Conservation (phyloP, 192 early-diverging fungal species). For the Oehlia diaphana region DNA sequence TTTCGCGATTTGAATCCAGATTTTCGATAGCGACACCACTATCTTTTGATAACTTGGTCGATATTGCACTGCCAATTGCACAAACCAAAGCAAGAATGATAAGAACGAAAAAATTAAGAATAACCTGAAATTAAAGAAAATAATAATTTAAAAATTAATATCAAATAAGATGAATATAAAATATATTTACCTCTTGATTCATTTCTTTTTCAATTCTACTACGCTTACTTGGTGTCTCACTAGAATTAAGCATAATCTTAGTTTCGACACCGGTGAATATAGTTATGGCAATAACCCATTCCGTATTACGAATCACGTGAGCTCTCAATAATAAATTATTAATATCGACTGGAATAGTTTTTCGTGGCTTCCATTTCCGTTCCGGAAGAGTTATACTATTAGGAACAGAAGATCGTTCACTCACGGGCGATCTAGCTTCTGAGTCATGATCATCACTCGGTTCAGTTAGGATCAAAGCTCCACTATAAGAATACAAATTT, state of each 20-base stretch:
- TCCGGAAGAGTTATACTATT: not conserved
- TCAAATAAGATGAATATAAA: not conserved
- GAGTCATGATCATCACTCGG: not conserved
- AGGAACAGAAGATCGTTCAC: not conserved
- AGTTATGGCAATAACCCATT: slow-evolving; percentile 83
- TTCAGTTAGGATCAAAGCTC: slow-evolving; percentile 57
- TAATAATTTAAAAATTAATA: not conserved
- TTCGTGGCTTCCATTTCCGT: slow-evolving; percentile 26
- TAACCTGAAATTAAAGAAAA: slow-evolving; percentile 32
- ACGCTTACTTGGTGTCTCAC: slow-evolving; percentile 87
- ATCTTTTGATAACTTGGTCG: slow-evolving; percentile 23
- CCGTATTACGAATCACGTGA: slow-evolving; percentile 86
- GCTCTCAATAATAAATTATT: slow-evolving; percentile 86
- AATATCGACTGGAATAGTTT: slow-evolving; percentile 69
- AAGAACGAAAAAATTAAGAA: slow-evolving; percentile 42
- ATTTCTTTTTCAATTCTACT: slow-evolving; percentile 83
- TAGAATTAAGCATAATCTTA: slow-evolving; percentile 91
- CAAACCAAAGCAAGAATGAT: slow-evolving; percentile 42
- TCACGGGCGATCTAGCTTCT: not conserved
- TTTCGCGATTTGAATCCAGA: slow-evolving; percentile 12
- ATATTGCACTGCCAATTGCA: slow-evolving; percentile 38
- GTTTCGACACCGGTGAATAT: slow-evolving; percentile 86
- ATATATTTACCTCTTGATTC: slow-evolving; percentile 66
- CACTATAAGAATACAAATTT: slow-evolving; percentile 77
- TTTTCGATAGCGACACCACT: slow-evolving; percentile 24